Evolutionary conservation across 2,329 filamentous ascomycete species (phyloP), one percentile per base, ranked within the genome.

Genomic region (Cladosporium sp.): DNA sequence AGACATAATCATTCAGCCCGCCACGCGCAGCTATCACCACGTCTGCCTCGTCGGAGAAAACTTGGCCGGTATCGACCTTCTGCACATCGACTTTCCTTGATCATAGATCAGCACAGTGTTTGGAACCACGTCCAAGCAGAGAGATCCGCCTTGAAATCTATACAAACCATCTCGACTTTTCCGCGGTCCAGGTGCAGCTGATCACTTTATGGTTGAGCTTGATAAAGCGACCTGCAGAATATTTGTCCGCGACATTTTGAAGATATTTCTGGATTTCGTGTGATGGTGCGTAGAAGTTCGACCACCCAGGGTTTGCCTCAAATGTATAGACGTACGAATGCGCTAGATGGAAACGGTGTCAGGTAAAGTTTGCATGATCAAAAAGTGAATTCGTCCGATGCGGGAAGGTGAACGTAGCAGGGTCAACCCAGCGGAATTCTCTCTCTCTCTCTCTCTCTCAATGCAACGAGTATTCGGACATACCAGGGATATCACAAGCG

Each of bases 281-380:
- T 3, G 57, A 60, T 4, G 65, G 66, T 5, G 73, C 71, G 53
- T 75, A 78, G 37, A 75, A 73, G 5, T 61, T 39, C 8, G 59
- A 62, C 64, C 65, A 68, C 28, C 66, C 62, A 4, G 60, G 62
- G 36, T 66, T 65, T 10, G 66, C 65, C 25, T 66, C 66, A 57
- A 74, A 79, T 3, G 72, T 74, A 24, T 73, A 68, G 32, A 59
- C 60, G 47, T 67, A 66, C 73, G 1, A 20, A 44, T 28, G 25
- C 25, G 25, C 25, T 28, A 28, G 25, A 28, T 28, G 4, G 25
- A 4, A 28, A 9, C 25, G 4, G 19, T 44, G 40, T 44, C 20
- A 44, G 40, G 3, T 13, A 12, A 3, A 13, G 8, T 8, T 19
- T 5, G 15, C 9, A 19, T 44, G n/a, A 17, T 24, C 40, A 13